Conservation (phyloP, 345 rosid genomes). For the Lagerstroemia speciosa region DNA sequence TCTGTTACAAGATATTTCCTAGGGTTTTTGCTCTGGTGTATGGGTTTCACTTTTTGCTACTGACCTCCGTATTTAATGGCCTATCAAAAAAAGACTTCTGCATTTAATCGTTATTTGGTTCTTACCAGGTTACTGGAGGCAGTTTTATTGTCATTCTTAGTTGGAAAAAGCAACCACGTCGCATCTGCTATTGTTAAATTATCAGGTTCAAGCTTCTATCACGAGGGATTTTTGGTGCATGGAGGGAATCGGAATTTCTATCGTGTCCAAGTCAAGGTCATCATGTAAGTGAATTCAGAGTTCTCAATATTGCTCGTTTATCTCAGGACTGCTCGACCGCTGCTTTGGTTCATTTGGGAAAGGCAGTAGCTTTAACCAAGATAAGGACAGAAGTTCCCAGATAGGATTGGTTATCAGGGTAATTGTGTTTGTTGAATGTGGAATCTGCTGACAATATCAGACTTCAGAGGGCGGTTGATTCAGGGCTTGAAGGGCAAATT, state of each 20-base stretch:
- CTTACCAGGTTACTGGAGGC: not conserved
- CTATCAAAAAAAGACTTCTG: no score
- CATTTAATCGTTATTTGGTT: not conserved
- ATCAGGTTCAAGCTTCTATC: not conserved
- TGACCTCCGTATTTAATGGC: not conserved
- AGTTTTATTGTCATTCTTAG: not conserved
- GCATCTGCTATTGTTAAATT: not conserved
- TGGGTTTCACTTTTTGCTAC: not conserved
- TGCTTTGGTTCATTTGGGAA: not conserved
- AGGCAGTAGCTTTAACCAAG: not conserved
- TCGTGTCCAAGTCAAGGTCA: not conserved
- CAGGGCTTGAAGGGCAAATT: not conserved
- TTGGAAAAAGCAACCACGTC: not conserved
- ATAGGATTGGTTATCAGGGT: not conserved
- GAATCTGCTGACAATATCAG: not conserved
- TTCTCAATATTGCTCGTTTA: not conserved
- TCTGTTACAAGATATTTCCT: not conserved
- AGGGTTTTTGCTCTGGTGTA: not conserved
- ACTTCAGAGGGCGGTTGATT: not conserved
- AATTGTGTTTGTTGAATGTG: not conserved
- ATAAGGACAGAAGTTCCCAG: not conserved
- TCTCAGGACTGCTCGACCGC: not conserved
- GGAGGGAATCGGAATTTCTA: not conserved
- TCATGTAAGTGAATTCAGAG: not conserved
- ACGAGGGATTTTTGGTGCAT: not conserved